Evolutionary conservation across 2,329 filamentous ascomycete genomes (phyloP).

Genomic region (Fusarium sp.): DNA sequence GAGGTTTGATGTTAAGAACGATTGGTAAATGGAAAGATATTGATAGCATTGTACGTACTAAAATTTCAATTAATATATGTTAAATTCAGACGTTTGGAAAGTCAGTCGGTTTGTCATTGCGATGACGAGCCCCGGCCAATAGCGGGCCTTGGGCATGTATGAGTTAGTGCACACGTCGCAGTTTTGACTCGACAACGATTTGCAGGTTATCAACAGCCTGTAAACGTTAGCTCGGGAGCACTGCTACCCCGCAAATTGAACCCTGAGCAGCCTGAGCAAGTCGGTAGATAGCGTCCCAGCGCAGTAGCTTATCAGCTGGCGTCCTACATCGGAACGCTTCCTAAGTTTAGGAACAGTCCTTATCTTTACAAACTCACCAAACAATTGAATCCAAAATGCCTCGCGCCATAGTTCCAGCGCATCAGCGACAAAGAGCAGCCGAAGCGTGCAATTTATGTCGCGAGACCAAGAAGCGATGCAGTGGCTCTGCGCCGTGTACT

Average conservation of each 20-base stretch:
- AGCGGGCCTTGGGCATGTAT: background rate
- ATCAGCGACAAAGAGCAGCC: constrained; percentile 62
- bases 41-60: too few species aligned
- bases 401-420: constrained; percentile 64
- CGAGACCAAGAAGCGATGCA: constrained; percentile 65
- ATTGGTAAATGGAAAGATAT: too few species aligned
- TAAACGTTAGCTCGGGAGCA: background rate
- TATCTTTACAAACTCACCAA: constrained; percentile 1
- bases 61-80: too few species aligned
- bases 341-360: background rate
- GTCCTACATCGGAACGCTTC: constrained; percentile 14
- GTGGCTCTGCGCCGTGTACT: constrained; percentile 62
- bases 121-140: background rate
- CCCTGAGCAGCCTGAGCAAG: background rate
- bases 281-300: too few species aligned
- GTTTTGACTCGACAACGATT: background rate
- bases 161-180: background rate
- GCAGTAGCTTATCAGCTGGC: constrained; percentile 15
- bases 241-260: constrained; percentile 26
- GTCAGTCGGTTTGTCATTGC: too few species aligned
- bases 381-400: constrained; percentile 56
- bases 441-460: constrained; percentile 64
- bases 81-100: too few species aligned
- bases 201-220: background rate
- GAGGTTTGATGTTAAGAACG: too few species aligned